Evolutionary conservation across 1,139 yeast species (phyloP).

Genomic region (Meyerozyma elateridarum): DNA sequence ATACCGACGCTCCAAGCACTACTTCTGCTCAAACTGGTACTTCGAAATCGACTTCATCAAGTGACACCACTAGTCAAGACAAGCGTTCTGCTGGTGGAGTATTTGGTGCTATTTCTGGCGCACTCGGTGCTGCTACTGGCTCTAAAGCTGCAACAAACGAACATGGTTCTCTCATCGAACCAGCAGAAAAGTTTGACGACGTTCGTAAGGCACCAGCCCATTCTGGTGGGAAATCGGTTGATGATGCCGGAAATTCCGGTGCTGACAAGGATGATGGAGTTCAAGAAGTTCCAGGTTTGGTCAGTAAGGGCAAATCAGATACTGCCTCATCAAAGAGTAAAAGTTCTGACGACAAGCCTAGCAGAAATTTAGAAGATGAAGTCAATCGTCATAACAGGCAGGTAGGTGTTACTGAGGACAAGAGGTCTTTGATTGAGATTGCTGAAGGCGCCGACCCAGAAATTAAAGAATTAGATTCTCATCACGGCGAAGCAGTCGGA

Average conservation of each 20-base stretch:
- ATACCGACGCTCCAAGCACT: neutral
- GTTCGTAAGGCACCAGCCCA: constrained; percentile 10
- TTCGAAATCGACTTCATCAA: neutral
- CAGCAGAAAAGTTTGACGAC: constrained; percentile 10
- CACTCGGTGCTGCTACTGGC: constrained; percentile 10
- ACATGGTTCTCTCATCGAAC: constrained; percentile 11
- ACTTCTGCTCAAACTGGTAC: neutral
- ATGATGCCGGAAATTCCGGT: constrained; percentile 3
- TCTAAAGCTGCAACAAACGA: constrained; percentile 10
- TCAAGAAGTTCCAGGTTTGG: constrained; percentile 12
- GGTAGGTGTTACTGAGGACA: constrained; percentile 22
- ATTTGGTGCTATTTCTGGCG: constrained; percentile 6
- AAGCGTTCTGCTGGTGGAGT: constrained; percentile 1
- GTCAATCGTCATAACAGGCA: constrained; percentile 26
- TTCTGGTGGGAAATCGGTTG: constrained; percentile 3
- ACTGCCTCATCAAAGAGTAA: neutral
- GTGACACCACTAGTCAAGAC: neutral
- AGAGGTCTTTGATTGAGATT: constrained; percentile 25
- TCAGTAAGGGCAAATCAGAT: neutral
- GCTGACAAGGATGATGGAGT: constrained; percentile 8
- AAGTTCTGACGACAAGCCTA: constrained; percentile 13
- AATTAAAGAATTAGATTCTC: constrained; percentile 16
- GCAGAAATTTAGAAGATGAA: constrained; percentile 17
- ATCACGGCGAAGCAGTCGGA: constrained; percentile 11
- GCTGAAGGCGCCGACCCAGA: constrained; percentile 23